Evolutionary conservation across 2,329 filamentous ascomycete genomes (phyloP), one percentile per base, ranked within the genome.

Genomic region (Fonsecaea pedrosoi): DNA sequence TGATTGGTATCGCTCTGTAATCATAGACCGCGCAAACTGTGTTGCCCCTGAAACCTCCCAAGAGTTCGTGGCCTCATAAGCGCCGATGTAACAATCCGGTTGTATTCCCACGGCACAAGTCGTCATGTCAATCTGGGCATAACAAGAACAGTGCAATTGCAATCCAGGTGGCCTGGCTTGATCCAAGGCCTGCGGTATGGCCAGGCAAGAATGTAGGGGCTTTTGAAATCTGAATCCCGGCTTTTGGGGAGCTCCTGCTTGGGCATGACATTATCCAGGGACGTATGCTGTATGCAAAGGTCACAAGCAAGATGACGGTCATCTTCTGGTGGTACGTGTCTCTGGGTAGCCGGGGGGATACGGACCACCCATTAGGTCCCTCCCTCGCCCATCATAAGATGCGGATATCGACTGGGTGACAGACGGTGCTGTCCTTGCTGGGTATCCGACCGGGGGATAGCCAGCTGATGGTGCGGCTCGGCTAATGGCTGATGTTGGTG

Each of bases 401-500:
- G 67, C 62, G 18, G 69, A 40, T 64, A 69, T 65, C 34, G 67
- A 54, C 21, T 66, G 35, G 30, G 69, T 61, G 7, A 66, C 58
- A 45, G 71, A 53, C 18, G 69, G 64, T 62, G 55, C 67, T 66
- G 69, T 55, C 56, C 69, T 66, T 3, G 61, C 56, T 13, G 68
- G 42, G 65, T 70, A 72, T 35, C 54, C 61, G 35, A 63, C 42
- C 21, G 58, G 60, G 38, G 42, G 35, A 63, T 71, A 72, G 21
- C 60, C 71, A 45, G 64, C 60, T n/a, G 60, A 32, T 32, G 62
- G 67, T 15, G 48, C 48, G 34, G 59, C 30, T 53, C 69, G 60
- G 45, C 62, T 70, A 34, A 68, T 67, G 25, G 67, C 58, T n/a
- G 67, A 60, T n/a, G 45, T 50, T 30, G 71, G 69, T 25, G 71